phyloP scores from a whole-genome alignment of 2,329 filamentous ascomycete species.

The Botrytis deweyae region DNA sequence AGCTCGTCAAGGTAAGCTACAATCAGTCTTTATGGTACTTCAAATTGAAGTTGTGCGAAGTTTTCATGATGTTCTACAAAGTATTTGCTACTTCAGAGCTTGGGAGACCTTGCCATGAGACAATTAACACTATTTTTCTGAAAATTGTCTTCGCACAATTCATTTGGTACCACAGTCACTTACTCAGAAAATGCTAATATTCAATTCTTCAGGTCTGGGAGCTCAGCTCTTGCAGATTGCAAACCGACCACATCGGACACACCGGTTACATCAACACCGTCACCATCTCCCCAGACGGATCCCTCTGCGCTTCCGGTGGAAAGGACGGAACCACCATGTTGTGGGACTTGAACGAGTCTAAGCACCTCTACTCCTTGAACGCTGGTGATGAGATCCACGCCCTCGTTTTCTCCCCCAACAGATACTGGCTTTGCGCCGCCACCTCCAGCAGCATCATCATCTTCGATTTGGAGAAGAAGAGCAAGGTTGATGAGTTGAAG shows the following conservation, averaged over 20 bases:
- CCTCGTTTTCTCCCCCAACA: constrained; percentile 99
- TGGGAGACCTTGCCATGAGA: constrained; percentile 83
- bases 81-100: constrained; percentile 99
- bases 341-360: constrained; percentile 99
- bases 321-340: constrained; percentile 99
- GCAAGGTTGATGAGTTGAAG: constrained; percentile 99
- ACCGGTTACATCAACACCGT: constrained; percentile 99
- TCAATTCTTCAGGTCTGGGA: constrained; percentile 79
- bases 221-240: constrained; percentile 97
- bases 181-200: constrained; percentile 28
- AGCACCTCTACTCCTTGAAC: constrained; percentile 99
- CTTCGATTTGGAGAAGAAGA: constrained; percentile 99
- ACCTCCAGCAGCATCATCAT: constrained; percentile 98
- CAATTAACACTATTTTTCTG: constrained; percentile 88
- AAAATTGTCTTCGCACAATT: constrained; percentile 49
- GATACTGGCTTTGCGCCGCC: constrained; percentile 99
- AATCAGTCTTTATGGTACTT: constrained; percentile 25
- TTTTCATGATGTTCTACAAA: constrained; percentile 91
- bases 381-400: constrained; percentile 99
- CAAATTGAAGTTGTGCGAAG: constrained; percentile 32
- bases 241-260: constrained; percentile 99
- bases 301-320: constrained; percentile 96
- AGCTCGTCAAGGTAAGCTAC: constrained; percentile 95
- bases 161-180: constrained; percentile 21
- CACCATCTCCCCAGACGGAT: constrained; percentile 99